phyloP scores from a whole-genome alignment of 768 basidiomycete species.

The Lentinula boryana region DNA sequence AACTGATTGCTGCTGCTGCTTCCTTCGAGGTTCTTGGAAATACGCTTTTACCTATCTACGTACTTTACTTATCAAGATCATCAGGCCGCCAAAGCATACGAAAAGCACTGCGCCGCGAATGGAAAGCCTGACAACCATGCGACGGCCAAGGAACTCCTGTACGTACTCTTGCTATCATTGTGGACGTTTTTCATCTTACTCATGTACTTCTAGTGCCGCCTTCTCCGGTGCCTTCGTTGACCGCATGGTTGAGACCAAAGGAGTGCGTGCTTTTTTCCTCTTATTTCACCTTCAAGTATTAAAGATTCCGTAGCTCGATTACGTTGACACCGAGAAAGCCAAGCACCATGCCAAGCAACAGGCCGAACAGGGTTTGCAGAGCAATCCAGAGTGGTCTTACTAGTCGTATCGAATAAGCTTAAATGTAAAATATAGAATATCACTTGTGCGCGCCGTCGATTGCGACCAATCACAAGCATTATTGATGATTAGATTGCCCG shows the following conservation, averaged over 20 bases:
- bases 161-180: not conserved
- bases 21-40: constrained; percentile 33
- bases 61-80: not conserved
- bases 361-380: not conserved
- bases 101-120: constrained; percentile 36
- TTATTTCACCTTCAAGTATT: no score
- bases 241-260: constrained; percentile 41
- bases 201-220: constrained; percentile 23
- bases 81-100: constrained; percentile 43
- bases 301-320: not conserved
- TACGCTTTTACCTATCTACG: not conserved
- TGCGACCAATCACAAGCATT: no score
- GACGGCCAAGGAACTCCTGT: constrained; percentile 39
- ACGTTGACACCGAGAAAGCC: not conserved
- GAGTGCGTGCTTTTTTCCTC: constrained; percentile 25
- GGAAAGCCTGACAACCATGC: constrained; percentile 38
- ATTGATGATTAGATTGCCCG: no score
- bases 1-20: constrained; percentile 51
- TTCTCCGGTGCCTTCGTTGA: constrained; percentile 27
- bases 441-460: no score
- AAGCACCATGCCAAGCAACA: not conserved
- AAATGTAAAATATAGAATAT: not conserved
- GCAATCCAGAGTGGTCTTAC: not conserved
- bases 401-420: not conserved
- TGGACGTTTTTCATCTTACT: not conserved